Conservation (phyloP, 2,329 filamentous ascomycete genomes). For the Colletotrichum sp. region DNA sequence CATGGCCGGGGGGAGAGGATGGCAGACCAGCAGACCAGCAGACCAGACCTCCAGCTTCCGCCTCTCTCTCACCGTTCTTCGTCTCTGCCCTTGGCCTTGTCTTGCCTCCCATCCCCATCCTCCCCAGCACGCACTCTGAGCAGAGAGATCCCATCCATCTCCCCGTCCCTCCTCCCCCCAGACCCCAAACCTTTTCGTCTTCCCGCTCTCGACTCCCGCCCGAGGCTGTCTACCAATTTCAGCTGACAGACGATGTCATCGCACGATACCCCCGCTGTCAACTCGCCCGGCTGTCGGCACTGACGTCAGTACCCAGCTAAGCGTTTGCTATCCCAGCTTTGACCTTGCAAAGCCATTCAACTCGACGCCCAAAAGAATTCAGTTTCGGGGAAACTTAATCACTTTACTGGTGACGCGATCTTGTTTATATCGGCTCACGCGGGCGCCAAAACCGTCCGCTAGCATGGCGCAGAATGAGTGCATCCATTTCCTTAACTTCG, state of each 20-base stretch:
- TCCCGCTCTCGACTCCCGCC: background rate
- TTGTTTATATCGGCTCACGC: background rate
- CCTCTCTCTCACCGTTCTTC: background rate
- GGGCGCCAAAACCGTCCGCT: background rate
- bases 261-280: slow-evolving; percentile 12
- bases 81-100: background rate
- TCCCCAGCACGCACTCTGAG: background rate
- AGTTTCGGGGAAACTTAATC: slow-evolving; percentile 14
- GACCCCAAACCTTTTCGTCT: background rate
- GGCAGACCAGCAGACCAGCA: background rate
- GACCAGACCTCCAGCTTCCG: background rate
- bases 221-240: slow-evolving; percentile 12
- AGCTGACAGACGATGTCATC: slow-evolving; percentile 20
- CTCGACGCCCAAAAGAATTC: background rate
- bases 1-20: background rate
- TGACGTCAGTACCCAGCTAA: slow-evolving; percentile 11
- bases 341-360: slow-evolving; percentile 15
- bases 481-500: background rate
- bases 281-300: background rate
- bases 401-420: slow-evolving; percentile 9
- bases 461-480: slow-evolving; percentile 7
- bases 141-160: background rate
- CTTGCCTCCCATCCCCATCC: background rate
- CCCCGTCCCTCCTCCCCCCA: background rate
- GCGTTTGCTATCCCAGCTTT: slow-evolving; percentile 7